Percentiles rank a stretch among this genome's conserved stretches.
Evolutionary conservation across 2,329 filamentous ascomycete species (phyloP).

Genomic region (Colletotrichum noveboracense): DNA sequence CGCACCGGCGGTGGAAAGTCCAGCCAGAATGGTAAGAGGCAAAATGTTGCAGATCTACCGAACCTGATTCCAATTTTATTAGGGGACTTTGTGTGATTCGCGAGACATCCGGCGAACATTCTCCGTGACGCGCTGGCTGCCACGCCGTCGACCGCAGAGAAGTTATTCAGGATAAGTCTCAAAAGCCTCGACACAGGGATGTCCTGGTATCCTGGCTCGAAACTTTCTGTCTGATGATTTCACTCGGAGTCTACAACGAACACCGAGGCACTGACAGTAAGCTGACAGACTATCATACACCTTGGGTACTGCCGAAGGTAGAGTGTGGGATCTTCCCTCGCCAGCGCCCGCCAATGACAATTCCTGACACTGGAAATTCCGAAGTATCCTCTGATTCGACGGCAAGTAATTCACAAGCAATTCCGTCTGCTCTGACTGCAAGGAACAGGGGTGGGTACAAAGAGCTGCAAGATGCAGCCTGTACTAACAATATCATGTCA

Average conservation of each 20-base stretch:
- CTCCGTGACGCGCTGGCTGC: conserved; percentile 44
- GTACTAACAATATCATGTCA: fast-evolving
- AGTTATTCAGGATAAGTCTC: conserved; percentile 43
- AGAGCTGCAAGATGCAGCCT: neutral
- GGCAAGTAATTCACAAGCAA: neutral
- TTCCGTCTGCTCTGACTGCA: neutral
- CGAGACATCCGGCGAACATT: conserved; percentile 35
- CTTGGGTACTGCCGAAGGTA: neutral
- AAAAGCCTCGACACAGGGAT: conserved; percentile 59
- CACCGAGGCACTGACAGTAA: neutral
- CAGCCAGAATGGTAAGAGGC: conserved; percentile 45
- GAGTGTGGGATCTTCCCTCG: neutral
- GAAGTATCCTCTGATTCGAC: neutral
- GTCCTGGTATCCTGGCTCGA: neutral
- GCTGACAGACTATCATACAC: neutral
- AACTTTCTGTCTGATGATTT: neutral
- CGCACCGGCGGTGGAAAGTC: conserved; percentile 47
- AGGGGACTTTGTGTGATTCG: too few species aligned
- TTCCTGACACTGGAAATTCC: neutral
- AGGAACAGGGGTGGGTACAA: neutral
- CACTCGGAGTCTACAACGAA: neutral
- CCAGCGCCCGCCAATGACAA: neutral
- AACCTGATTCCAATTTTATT: conserved; percentile 29
- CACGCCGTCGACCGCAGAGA: conserved; percentile 47
- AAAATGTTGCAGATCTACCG: conserved; percentile 45